Percentiles rank a stretch among this genome's conserved stretches.
Conservation (phyloP, 1,284 basidiomycete species). For the Cerioporus squamosus region DNA sequence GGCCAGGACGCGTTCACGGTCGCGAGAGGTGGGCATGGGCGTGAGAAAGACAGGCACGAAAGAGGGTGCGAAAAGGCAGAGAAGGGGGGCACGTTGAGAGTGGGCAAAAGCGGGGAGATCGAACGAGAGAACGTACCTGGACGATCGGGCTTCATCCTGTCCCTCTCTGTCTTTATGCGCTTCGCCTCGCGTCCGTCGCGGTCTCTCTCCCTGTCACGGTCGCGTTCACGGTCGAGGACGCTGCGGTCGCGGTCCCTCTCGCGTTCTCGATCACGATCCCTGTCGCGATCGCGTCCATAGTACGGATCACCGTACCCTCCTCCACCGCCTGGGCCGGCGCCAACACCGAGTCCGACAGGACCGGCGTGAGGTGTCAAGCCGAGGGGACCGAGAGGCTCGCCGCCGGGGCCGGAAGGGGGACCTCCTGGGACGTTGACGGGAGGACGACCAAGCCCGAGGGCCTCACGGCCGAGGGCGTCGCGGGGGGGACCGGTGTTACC, state of each 20-base stretch:
- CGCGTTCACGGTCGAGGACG: constrained; percentile 25
- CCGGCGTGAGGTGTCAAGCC: constrained; percentile 31
- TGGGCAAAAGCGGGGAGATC: constrained; percentile 11
- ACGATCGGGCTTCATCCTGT: constrained; percentile 41
- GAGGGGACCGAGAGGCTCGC: constrained; percentile 28
- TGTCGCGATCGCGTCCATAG: constrained; percentile 36
- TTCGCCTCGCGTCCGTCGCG: constrained; percentile 44
- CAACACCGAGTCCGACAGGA: constrained; percentile 33
- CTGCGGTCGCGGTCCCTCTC: constrained; percentile 33
- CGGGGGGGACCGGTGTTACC: constrained; percentile 18
- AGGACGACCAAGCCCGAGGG: constrained; percentile 32
- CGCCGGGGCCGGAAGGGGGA: constrained; percentile 25
- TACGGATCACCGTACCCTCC: constrained; percentile 31
- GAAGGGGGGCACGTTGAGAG: constrained; percentile 14
- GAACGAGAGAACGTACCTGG: constrained; percentile 30
- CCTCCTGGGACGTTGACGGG: constrained; percentile 17
- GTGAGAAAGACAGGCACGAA: constrained; percentile 7
- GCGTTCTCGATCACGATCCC: constrained; percentile 28
- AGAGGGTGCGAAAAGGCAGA: constrained; percentile 1
- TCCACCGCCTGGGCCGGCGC: constrained; percentile 33
- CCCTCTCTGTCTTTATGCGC: constrained; percentile 45
- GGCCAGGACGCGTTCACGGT: neutral
- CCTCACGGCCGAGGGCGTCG: constrained; percentile 32
- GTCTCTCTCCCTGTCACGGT: constrained; percentile 33
- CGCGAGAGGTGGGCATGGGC: constrained; percentile 18